Percentiles rank a stretch among this genome's conserved stretches.
phyloP scores from a whole-genome alignment of 495 filamentous ascomycete genomes.

The Umbilicaria muhlenbergii region DNA sequence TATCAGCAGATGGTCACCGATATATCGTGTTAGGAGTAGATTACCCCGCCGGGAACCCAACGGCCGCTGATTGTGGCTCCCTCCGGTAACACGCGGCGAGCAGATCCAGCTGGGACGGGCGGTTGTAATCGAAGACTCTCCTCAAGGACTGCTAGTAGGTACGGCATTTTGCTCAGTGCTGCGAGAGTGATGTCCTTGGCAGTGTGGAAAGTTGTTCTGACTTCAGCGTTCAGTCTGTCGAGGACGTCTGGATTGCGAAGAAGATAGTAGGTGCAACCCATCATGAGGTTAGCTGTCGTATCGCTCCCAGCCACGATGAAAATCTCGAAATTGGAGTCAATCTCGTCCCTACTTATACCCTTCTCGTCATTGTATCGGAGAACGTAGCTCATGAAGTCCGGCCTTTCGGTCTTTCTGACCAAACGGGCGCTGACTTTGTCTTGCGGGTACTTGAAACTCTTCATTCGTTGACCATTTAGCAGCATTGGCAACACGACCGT shows the following conservation, averaged over 20 bases:
- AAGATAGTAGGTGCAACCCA: constrained; percentile 14
- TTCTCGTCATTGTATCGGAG: constrained; percentile 5
- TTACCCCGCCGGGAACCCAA: constrained; percentile 19
- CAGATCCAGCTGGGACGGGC: constrained; percentile 31
- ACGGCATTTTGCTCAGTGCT: constrained; percentile 29
- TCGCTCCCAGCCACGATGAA: constrained; percentile 32
- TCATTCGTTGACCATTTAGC: constrained; percentile 6
- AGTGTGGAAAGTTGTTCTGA: neutral
- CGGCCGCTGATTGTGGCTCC: constrained; percentile 32
- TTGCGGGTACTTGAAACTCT: constrained; percentile 19
- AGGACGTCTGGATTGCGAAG: constrained; percentile 22
- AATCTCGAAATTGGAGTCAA: constrained; percentile 1
- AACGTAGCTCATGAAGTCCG: constrained; percentile 11
- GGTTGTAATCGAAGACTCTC: constrained; percentile 45
- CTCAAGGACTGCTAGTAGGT: constrained; percentile 38
- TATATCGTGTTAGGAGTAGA: constrained; percentile 9
- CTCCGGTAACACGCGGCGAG: constrained; percentile 26
- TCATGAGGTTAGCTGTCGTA: constrained; percentile 22
- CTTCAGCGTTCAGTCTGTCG: constrained; percentile 13
- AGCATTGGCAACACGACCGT: neutral
- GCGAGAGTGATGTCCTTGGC: neutral
- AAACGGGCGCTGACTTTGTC: constrained; percentile 28
- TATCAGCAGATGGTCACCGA: constrained; percentile 2
- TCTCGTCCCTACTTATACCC: constrained; percentile 7
- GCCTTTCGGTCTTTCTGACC: constrained; percentile 10